Evolutionary conservation across 257 asterid genomes (phyloP).

Genomic region (Catharanthus roseus): DNA sequence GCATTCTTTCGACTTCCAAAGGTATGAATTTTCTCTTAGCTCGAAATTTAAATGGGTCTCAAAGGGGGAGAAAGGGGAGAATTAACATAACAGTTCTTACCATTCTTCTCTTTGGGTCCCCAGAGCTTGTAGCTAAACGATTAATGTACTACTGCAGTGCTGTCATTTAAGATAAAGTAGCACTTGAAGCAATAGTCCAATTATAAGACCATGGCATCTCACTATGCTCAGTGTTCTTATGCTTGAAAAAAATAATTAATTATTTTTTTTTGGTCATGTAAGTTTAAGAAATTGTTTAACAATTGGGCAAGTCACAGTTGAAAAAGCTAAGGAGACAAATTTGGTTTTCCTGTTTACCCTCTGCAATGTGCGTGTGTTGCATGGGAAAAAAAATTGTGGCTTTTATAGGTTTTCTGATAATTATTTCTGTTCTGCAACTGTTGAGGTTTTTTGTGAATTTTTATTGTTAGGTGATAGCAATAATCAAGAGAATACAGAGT

Average conservation of each 20-base stretch:
- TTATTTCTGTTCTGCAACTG: not conserved
- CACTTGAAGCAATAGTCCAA: not conserved
- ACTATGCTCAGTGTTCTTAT: not conserved
- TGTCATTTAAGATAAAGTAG: not conserved
- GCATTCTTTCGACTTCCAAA: constrained; percentile 43
- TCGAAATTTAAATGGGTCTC: not conserved
- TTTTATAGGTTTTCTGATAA: not conserved
- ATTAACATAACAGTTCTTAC: not conserved
- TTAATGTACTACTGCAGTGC: not conserved
- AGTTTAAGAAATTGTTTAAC: not conserved
- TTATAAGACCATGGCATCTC: not conserved
- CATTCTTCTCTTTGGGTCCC: too few species aligned
- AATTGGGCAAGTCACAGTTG: not conserved
- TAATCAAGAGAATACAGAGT: constrained; percentile 37
- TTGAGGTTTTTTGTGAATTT: constrained; percentile 19
- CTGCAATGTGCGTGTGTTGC: not conserved
- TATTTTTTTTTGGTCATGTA: not conserved
- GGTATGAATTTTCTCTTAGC: constrained; percentile 37
- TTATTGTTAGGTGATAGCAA: constrained; percentile 39
- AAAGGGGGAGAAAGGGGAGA: not conserved
- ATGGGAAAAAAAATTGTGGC: not conserved
- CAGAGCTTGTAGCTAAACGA: not conserved
- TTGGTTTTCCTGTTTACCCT: not conserved
- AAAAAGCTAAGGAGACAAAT: not conserved
- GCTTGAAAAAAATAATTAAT: too few species aligned